Conservation (phyloP, 1,284 basidiomycete species). For the Pisolithus thermaeus region DNA sequence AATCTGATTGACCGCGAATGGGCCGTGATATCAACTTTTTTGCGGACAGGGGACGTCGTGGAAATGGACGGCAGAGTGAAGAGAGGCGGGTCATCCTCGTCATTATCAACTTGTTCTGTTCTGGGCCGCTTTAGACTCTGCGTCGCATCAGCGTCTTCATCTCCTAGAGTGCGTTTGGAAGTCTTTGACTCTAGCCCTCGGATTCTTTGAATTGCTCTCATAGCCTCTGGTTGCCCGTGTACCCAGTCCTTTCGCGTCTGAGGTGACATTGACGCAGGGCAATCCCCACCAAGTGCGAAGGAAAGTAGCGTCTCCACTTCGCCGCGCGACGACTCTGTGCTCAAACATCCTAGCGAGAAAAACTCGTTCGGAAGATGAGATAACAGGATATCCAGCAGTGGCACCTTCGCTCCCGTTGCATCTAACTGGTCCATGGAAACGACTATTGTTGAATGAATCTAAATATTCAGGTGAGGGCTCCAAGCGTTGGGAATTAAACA, state of each 20-base stretch:
- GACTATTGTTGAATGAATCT: too few species aligned
- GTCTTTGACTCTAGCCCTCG: constrained; percentile 4
- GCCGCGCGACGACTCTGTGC: constrained; percentile 5
- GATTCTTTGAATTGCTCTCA: constrained; percentile 16
- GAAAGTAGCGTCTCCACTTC: constrained; percentile 21
- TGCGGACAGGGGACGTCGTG: constrained; percentile 60
- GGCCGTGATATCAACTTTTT: constrained; percentile 60
- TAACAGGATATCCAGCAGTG: constrained; percentile 20
- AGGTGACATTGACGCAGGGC: constrained; percentile 13
- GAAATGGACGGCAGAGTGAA: constrained; percentile 57
- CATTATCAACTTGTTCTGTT: constrained; percentile 1
- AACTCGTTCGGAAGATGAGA: constrained; percentile 15
- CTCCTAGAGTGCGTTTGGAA: constrained; percentile 19
- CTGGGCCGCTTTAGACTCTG: constrained; percentile 19
- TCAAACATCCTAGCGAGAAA: constrained; percentile 6
- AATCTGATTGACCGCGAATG: constrained; percentile 45
- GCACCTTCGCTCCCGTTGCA: constrained; percentile 9
- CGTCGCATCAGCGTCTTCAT: constrained; percentile 8
- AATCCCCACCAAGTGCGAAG: constrained; percentile 27
- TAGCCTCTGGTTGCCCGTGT: constrained; percentile 17
- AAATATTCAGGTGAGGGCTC: too few species aligned
- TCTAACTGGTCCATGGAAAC: too few species aligned
- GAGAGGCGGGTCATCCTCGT: constrained; percentile 34
- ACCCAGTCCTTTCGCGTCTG: constrained; percentile 17
- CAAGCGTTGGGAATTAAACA: too few species aligned